Percentiles rank a stretch among this genome's conserved stretches.
Evolutionary conservation across 148 eudicot species (phyloP).

Genomic region (Chenopodium album): DNA sequence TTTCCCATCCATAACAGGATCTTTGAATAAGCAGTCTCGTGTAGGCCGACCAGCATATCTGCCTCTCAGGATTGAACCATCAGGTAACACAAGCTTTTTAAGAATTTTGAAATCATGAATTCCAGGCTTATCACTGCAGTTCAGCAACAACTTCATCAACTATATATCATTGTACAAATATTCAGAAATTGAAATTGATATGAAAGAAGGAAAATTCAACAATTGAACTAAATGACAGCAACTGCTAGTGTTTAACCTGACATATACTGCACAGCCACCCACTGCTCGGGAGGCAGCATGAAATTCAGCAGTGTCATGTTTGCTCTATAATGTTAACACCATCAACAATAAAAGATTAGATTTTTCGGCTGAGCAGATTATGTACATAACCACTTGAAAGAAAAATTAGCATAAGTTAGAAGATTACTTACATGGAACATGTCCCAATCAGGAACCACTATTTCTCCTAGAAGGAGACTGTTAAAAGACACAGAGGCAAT

Average conservation of each 20-base stretch:
- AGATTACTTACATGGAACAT: slow-evolving; percentile 51
- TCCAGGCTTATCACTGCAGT: slow-evolving; percentile 57
- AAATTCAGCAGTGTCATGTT: slow-evolving; percentile 51
- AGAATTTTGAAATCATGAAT: slow-evolving; percentile 54
- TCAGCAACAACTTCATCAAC: background rate
- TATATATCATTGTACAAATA: too few species aligned
- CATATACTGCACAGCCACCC: slow-evolving; percentile 61
- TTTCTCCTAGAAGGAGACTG: slow-evolving; percentile 59
- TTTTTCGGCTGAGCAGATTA: background rate
- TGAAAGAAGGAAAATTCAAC: background rate
- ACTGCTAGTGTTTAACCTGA: slow-evolving; percentile 36
- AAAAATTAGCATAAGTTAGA: background rate
- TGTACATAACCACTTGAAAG: background rate
- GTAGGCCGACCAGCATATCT: slow-evolving; percentile 60
- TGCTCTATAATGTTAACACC: slow-evolving; percentile 36
- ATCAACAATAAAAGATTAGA: background rate
- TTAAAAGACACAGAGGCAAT: slow-evolving; percentile 57
- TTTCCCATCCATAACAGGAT: slow-evolving; percentile 57
- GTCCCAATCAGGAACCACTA: slow-evolving; percentile 78
- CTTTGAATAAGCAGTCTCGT: slow-evolving; percentile 56
- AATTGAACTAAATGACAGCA: background rate
- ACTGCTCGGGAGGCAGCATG: slow-evolving; percentile 61
- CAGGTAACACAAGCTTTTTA: slow-evolving; percentile 48
- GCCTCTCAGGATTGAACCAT: slow-evolving; percentile 60
- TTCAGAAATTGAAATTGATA: too few species aligned